A percentile compares a stretch with the other conserved stretches of the same genome.
Conservation (phyloP, 2,329 filamentous ascomycete genomes). For the Aspergillus oerlinghausenensis region DNA sequence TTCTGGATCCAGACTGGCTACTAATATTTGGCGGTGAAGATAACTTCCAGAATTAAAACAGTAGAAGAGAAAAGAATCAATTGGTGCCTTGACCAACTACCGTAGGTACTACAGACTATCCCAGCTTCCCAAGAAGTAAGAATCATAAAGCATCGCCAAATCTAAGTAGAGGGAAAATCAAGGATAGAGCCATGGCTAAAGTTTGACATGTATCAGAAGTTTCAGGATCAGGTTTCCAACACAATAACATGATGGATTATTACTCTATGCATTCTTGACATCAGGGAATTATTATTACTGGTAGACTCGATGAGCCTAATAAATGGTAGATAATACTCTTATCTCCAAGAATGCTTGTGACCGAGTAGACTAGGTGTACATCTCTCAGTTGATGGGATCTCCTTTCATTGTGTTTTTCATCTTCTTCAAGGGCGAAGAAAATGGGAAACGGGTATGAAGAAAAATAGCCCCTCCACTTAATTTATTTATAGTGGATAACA, state of each 20-base stretch:
- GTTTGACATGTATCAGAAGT: neutral
- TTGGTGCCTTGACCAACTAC: neutral
- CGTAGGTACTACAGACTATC: neutral
- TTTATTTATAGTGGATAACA: constrained; percentile 18
- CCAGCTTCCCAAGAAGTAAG: neutral
- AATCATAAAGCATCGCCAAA: neutral
- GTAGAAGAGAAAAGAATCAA: neutral
- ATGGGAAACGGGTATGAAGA: neutral
- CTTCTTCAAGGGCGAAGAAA: neutral
- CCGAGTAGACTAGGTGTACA: no score
- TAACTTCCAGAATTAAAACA: neutral
- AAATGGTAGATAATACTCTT: neutral
- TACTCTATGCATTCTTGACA: neutral
- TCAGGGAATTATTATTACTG: neutral
- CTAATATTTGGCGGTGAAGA: neutral
- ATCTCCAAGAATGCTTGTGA: neutral
- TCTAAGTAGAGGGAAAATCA: neutral
- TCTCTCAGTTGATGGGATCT: neutral
- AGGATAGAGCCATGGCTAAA: neutral
- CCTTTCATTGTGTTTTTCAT: neutral
- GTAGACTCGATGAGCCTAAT: neutral
- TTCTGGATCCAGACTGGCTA: neutral
- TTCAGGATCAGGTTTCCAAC: neutral
- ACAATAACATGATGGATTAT: neutral
- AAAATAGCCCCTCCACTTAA: constrained; percentile 2